Conservation (phyloP, 495 filamentous ascomycete genomes). For the Recurvomyces mirabilis region DNA sequence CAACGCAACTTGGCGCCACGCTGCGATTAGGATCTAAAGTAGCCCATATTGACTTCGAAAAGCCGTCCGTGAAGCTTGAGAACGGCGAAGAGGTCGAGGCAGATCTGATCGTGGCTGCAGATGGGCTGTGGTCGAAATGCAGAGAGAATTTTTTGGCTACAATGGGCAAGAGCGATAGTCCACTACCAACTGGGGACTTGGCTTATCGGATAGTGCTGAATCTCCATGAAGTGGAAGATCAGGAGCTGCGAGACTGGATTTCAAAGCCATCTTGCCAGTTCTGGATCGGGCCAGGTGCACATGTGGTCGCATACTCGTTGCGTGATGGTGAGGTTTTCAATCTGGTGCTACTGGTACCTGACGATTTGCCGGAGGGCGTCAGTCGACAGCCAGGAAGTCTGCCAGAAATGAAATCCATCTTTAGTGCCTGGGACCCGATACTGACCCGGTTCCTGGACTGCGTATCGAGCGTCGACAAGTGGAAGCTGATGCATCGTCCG, state of each 20-base stretch:
- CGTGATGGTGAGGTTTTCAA: constrained; percentile 53
- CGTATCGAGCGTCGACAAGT: constrained; percentile 51
- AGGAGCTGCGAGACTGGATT: constrained; percentile 38
- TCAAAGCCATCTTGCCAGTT: constrained; percentile 50
- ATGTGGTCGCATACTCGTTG: constrained; percentile 55
- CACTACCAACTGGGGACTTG: constrained; percentile 51
- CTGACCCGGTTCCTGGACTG: constrained; percentile 39
- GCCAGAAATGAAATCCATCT: constrained; percentile 56
- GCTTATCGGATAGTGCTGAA: constrained; percentile 53
- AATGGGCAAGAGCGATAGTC: constrained; percentile 20
- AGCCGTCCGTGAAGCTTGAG: constrained; percentile 15
- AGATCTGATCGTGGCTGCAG: constrained; percentile 32
- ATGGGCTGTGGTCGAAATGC: constrained; percentile 31
- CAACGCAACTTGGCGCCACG: constrained; percentile 23
- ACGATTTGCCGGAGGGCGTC: constrained; percentile 50
- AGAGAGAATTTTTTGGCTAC: constrained; percentile 22
- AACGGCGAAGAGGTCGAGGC: constrained; percentile 16
- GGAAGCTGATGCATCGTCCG: constrained; percentile 50
- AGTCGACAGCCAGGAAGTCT: constrained; percentile 45
- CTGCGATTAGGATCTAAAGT: constrained; percentile 21
- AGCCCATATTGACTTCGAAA: constrained; percentile 19
- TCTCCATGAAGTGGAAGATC: constrained; percentile 42
- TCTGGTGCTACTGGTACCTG: constrained; percentile 57
- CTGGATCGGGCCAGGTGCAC: constrained; percentile 57
- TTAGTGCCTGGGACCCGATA: constrained; percentile 42